Evolutionary conservation across 192 early-diverging fungal species (phyloP), one percentile per base, ranked within the genome.

Genomic region (Irineochytrium annulatum): DNA sequence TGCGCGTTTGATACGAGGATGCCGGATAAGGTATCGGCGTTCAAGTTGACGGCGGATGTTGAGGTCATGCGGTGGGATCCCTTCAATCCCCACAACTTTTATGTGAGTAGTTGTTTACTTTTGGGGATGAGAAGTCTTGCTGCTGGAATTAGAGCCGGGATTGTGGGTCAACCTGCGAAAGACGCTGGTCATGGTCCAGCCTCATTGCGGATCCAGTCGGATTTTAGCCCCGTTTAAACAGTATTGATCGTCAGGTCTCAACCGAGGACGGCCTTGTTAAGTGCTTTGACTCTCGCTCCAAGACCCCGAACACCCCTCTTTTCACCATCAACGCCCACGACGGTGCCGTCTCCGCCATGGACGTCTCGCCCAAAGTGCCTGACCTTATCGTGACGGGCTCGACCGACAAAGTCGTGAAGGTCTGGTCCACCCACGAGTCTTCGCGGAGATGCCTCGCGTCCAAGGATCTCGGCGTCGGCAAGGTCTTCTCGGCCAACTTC

Each of bases 301-400:
- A n/a, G n/a, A 14, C 62, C 13, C 39, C 55, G 11, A 58, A 34
- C 4, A 63, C 74, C 34, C 81, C 93, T 1, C 32, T 98, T 3
- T 99, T 85, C 70, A 94, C 88, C 16, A 78, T 99, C 46, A 89
- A 91, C 57, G 95, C 97, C 2, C 95, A 98, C 65, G 93, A 97
- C 67, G 85, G 81, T 56, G 82, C 97, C 2, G 89, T 93, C 2
- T 88, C 87, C 13, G 83, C 90, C 3, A 71, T 99, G 68, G 94
- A 96, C 71, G 77, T 96, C 59, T 91, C 86, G 71, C 75, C 90
- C 1, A 59, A 68, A 3, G 70, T 96, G 11, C 71, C 77, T n/a
- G 93, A 92, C 0, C 83, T 89, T 39, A 65, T 99, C 57, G 88
- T 98, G 17, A 99, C 97, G 0, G 97, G 94, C 20, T 89, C 89